Percentiles rank a stretch among this genome's conserved stretches.
These are phyloP conservation scores for Penstemon eatonii DNA, from an alignment of 257 asterid species.

Conservation along the genomic window DNA sequence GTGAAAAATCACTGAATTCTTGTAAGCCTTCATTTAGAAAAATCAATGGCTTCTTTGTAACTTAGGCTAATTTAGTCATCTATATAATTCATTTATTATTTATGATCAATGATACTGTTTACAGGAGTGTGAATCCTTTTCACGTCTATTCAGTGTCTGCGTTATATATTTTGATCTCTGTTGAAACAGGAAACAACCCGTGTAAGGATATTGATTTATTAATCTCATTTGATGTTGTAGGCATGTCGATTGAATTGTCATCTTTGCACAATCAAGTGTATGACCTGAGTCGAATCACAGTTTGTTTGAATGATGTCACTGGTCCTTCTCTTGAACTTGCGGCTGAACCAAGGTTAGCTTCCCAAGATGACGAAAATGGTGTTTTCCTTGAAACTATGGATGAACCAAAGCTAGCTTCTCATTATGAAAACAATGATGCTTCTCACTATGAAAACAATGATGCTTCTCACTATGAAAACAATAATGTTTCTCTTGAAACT, in stretches of 20 bases:
- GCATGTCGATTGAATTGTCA: constrained; percentile 56
- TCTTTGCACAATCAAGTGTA: constrained; percentile 53
- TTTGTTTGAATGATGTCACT: constrained; percentile 42
- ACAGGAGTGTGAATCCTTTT: constrained; percentile 4
- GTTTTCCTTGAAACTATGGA: constrained; percentile 27
- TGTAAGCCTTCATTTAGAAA: background rate
- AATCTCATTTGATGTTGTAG: constrained; percentile 42
- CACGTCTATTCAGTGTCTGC: constrained; percentile 15
- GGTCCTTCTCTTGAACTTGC: constrained; percentile 36
- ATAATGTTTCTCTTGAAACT: constrained; percentile 33
- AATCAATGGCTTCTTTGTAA: background rate
- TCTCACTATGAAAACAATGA: constrained; percentile 26
- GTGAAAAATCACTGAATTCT: constrained; percentile 9
- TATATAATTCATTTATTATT: constrained; percentile 1
- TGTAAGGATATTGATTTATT: constrained; percentile 16
- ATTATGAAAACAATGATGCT: constrained; percentile 32
- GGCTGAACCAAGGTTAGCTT: constrained; percentile 34
- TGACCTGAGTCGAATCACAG: constrained; percentile 58
- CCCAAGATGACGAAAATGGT: constrained; percentile 36
- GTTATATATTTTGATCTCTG: background rate
- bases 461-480: constrained; percentile 29
- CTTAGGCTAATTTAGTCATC: background rate
- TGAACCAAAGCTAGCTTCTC: constrained; percentile 33
- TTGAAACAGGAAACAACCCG: background rate
- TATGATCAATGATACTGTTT: constrained; percentile 1